phyloP scores from a whole-genome alignment of 495 filamentous ascomycete species.

The Annulohypoxylon stygium region DNA sequence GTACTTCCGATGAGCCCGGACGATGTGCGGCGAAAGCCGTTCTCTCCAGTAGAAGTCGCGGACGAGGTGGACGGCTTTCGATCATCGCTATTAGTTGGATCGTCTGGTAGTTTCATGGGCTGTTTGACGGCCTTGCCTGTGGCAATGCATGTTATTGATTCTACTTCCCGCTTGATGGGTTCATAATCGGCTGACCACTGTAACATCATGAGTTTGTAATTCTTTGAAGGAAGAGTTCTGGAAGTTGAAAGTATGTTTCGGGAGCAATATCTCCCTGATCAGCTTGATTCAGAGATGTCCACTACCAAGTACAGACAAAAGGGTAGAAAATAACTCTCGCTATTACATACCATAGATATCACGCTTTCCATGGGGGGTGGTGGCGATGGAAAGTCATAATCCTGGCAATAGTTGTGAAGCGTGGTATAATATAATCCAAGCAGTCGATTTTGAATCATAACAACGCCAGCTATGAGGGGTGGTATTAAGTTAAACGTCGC shows the following conservation, averaged over 20 bases:
- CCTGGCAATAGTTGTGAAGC: slow-evolving; percentile 80
- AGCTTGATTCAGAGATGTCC: no score
- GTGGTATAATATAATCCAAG: slow-evolving; percentile 88
- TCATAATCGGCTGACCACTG: slow-evolving; percentile 75
- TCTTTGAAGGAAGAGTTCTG: neutral
- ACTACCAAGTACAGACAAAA: no score
- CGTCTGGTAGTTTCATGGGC: slow-evolving; percentile 64
- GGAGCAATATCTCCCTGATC: neutral
- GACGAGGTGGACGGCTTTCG: slow-evolving; percentile 39
- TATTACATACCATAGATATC: slow-evolving; percentile 58
- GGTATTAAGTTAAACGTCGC: slow-evolving; percentile 85
- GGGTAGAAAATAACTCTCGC: neutral
- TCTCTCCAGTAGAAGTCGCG: slow-evolving; percentile 26
- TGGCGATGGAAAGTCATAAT: slow-evolving; percentile 77
- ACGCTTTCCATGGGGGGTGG: slow-evolving; percentile 80
- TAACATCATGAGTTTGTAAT: neutral
- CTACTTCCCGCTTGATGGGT: slow-evolving; percentile 75
- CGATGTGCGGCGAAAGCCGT: slow-evolving; percentile 50
- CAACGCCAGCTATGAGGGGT: slow-evolving; percentile 77
- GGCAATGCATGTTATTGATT: slow-evolving; percentile 76
- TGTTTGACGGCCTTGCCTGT: slow-evolving; percentile 80
- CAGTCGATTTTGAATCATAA: slow-evolving; percentile 85
- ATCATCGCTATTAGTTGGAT: slow-evolving; percentile 36
- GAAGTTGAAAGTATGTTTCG: neutral
- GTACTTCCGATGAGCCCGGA: slow-evolving; percentile 53